These are phyloP conservation scores for Stygiomarasmius scandens DNA, from an alignment of 1,284 basidiomycete genomes.

Conservation along the genomic window DNA sequence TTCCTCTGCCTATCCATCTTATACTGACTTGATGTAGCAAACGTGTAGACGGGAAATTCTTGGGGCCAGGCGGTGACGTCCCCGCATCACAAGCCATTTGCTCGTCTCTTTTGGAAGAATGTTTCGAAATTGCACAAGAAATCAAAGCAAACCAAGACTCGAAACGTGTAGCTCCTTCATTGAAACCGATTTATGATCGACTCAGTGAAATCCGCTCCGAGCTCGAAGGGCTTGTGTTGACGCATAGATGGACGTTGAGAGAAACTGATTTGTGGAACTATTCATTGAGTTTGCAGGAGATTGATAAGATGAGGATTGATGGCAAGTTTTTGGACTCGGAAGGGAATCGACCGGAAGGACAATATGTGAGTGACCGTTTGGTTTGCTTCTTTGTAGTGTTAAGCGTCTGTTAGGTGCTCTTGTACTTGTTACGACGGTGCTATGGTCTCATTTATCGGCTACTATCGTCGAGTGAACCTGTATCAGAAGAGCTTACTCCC, in stretches of 20 bases:
- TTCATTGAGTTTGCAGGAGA: constrained; percentile 91
- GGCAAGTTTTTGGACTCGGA: constrained; percentile 97
- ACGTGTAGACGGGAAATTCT: constrained; percentile 95
- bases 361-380: constrained; percentile 67
- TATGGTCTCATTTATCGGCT: constrained; percentile 95
- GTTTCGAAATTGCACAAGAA: constrained; percentile 96
- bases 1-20: constrained; percentile 25
- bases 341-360: constrained; percentile 87
- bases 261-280: constrained; percentile 98
- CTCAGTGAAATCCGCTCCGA: constrained; percentile 85
- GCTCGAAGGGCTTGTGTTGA: constrained; percentile 88
- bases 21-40: constrained; percentile 53
- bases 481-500: constrained; percentile 98
- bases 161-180: constrained; percentile 83
- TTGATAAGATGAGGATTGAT: constrained; percentile 95
- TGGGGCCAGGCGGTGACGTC: constrained; percentile 89
- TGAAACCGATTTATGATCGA: constrained; percentile 95
- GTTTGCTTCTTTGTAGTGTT: not conserved
- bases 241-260: constrained; percentile 95
- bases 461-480: constrained; percentile 96
- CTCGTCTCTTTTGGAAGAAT: constrained; percentile 91
- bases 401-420: constrained; percentile 64
- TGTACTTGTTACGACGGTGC: constrained; percentile 92
- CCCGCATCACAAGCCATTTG: constrained; percentile 91
- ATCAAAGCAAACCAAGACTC: constrained; percentile 94